Base-by-base conservation (phyloP, 495 filamentous ascomycete genomes). In the Penicillium manginii region DNA sequence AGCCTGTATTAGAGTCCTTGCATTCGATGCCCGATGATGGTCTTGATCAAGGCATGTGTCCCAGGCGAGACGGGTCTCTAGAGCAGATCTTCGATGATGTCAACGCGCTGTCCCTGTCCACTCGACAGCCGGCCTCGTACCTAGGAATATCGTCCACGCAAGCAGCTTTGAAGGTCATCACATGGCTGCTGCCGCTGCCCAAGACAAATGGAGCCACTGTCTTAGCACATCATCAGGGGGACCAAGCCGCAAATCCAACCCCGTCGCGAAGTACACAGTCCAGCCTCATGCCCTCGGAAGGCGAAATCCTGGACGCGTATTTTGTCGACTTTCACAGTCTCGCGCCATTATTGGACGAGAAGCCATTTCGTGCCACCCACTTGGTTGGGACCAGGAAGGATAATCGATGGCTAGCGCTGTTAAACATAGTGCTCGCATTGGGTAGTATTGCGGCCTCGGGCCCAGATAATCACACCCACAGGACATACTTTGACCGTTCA, bases 391-490 rank as follows among this genome's bases (percentile, higher is more conserved):
- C 84, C 7, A 81, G 82, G 58, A 83, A 81, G 43, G 82, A 87
- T 60, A 76, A 88, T 61, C 73, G 79, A 11, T 91, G 88, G 88
- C 76, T 90, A 6, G 85, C 84, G 1, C 70, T 91, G 35, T 73
- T 89, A 33, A 90, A 91, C 68, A 90, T 88, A 76, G 87, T 91
- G 33, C 85, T 91, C 55, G 87, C 87, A 14, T 81, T 90, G 77
- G 88, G 88, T 12, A 85, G 82, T 66, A 84, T 91, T 50, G 84
- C 83, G 0, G 84, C 84, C n/a, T 82, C 80, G 23, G 88, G 88
- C 45, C 84, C 85, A 2, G 84, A 88, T 63, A 85, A 90, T 66
- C 83, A 85, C 58, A 83, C 78, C 53, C 89, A 92, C 62, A 75
- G 86, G 60, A 82, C 78, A 57, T 92, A 89, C 73, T 91, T 87